These are phyloP conservation scores for Gastrolobium villosum DNA, from an alignment of 306 rosid species.

Conservation along the genomic window DNA sequence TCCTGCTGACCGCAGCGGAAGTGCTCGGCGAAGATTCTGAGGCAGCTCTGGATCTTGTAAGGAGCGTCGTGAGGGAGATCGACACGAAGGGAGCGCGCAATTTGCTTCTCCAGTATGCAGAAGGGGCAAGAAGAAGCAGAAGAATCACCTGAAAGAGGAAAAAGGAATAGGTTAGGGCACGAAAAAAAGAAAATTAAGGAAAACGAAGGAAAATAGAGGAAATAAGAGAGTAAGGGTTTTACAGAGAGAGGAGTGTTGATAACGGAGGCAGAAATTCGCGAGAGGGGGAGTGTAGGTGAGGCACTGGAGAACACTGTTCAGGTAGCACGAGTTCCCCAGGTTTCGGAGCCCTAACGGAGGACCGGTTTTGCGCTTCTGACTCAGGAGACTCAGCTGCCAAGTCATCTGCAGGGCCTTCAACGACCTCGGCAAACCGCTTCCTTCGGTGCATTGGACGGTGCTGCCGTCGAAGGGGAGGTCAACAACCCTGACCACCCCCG, in stretches of 20 bases:
- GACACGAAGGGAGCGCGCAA: conserved; percentile 72
- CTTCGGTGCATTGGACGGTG: conserved; percentile 79
- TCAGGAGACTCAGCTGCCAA: conserved; percentile 93
- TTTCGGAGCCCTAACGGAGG: conserved; percentile 89
- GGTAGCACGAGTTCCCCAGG: conserved; percentile 98
- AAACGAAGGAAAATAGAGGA: background rate
- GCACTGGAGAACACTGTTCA: conserved; percentile 99
- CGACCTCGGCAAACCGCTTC: conserved; percentile 33
- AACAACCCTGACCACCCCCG: conserved; percentile 50
- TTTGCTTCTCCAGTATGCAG: conserved; percentile 86
- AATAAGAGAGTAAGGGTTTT: background rate
- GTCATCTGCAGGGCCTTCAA: conserved; percentile 99
- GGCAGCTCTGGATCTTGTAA: conserved; percentile 75
- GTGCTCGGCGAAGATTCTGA: conserved; percentile 78
- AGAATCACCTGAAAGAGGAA: conserved; percentile 68
- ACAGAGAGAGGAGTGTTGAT: conserved; percentile 85
- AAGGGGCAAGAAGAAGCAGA: conserved; percentile 76
- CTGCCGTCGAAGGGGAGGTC: conserved; percentile 50
- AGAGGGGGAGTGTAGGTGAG: conserved; percentile 99
- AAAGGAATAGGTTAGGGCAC: background rate
- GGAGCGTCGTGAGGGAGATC: conserved; percentile 84
- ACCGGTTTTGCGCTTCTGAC: conserved; percentile 82
- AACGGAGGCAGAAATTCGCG: conserved; percentile 97
- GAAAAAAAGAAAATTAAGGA: background rate
- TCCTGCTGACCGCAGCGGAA: conserved; percentile 93